phyloP scores from a whole-genome alignment of 2,329 filamentous ascomycete species.

The Talaromyces sp. region DNA sequence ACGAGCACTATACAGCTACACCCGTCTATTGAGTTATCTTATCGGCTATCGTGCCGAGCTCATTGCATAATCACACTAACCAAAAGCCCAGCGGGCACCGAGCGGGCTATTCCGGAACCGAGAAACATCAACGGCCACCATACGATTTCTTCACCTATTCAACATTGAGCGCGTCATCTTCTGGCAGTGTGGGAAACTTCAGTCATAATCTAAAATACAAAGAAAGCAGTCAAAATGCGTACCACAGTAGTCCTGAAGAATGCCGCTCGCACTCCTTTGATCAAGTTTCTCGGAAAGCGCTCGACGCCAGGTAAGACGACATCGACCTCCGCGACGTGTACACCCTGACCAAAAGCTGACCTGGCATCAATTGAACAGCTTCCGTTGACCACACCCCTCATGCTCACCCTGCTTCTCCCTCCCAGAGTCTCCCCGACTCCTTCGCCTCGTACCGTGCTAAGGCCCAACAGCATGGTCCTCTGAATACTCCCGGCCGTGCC shows the following conservation, averaged over 20 bases:
- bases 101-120: slow-evolving; percentile 15
- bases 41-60: slow-evolving; percentile 1
- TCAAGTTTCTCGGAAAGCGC: slow-evolving; percentile 50
- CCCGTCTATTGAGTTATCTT: background rate
- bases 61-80: slow-evolving; percentile 9
- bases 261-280: slow-evolving; percentile 45
- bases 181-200: slow-evolving; percentile 7
- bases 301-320: slow-evolving; percentile 41
- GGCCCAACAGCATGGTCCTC: slow-evolving; percentile 63
- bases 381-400: slow-evolving; percentile 54
- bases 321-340: background rate
- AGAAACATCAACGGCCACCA: background rate
- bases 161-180: slow-evolving; percentile 3
- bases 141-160: slow-evolving; percentile 8
- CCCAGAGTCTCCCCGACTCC: slow-evolving; percentile 55
- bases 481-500: slow-evolving; percentile 36
- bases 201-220: slow-evolving; percentile 9
- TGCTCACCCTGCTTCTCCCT: slow-evolving; percentile 57
- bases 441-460: slow-evolving; percentile 61
- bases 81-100: background rate
- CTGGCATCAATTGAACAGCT: slow-evolving; percentile 26
- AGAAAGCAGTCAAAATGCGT: slow-evolving; percentile 34
- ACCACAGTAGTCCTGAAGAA: slow-evolving; percentile 41
- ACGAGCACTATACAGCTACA: background rate
- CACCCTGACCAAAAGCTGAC: background rate